Conservation (phyloP, 2,329 filamentous ascomycete species). For the Xylariomycetidae sp. region DNA sequence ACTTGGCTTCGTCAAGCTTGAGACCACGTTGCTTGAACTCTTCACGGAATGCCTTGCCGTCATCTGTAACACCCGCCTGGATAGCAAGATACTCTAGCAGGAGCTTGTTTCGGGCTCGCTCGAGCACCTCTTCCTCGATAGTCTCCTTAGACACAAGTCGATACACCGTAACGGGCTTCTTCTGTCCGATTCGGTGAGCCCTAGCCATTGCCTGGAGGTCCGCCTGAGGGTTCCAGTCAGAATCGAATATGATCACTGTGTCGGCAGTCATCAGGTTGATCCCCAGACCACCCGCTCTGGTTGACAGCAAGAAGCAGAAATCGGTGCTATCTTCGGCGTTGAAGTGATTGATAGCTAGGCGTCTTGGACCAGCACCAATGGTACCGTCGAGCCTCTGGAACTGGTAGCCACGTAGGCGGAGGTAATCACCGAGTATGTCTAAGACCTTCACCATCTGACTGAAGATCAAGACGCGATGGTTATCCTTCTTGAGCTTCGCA, state of each 20-base stretch:
- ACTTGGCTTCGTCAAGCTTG: constrained; percentile 76
- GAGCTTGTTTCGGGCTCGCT: constrained; percentile 94
- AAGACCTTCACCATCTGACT: constrained; percentile 99
- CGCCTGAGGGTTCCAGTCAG: constrained; percentile 97
- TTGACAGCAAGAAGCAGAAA: constrained; percentile 94
- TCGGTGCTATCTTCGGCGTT: constrained; percentile 95
- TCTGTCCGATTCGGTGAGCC: constrained; percentile 96
- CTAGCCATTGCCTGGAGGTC: constrained; percentile 98
- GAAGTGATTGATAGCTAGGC: constrained; percentile 96
- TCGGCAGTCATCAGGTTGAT: constrained; percentile 99
- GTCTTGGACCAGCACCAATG: constrained; percentile 80
- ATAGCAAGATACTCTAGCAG: constrained; percentile 97
- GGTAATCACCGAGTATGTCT: constrained; percentile 90
- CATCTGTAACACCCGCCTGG: constrained; percentile 92
- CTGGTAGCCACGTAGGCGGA: constrained; percentile 87
- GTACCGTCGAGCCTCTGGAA: constrained; percentile 95
- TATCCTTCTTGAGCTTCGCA: constrained; percentile 86
- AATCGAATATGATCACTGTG: constrained; percentile 96
- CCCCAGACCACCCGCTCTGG: constrained; percentile 90
- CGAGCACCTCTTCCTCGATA: constrained; percentile 94
- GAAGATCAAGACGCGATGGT: constrained; percentile 94
- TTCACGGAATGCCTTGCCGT: constrained; percentile 71
- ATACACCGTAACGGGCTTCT: constrained; percentile 93
- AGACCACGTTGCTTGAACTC: constrained; percentile 74
- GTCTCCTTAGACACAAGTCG: constrained; percentile 96